A percentile compares a stretch with the other conserved stretches of the same genome.
These are phyloP conservation scores for Lecanicillium sp. DNA, from an alignment of 2,329 filamentous ascomycete species.

Conservation along the genomic window DNA sequence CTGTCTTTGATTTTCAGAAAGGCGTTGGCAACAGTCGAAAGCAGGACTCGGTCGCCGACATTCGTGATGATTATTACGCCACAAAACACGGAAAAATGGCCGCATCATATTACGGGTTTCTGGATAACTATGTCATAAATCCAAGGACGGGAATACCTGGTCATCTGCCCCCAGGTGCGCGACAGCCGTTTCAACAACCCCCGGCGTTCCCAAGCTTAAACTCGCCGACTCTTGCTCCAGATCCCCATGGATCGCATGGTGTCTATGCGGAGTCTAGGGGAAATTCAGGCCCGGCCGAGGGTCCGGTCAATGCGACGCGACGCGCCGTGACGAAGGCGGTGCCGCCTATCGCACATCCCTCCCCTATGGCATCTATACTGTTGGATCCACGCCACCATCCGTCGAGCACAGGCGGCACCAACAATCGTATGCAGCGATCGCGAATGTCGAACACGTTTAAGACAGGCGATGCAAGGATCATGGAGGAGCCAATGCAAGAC, in stretches of 20 bases:
- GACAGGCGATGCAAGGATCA: constrained; percentile 40
- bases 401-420: constrained; percentile 34
- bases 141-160: constrained; percentile 59
- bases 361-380: constrained; percentile 64
- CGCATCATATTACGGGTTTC: constrained; percentile 90
- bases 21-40: constrained; percentile 43
- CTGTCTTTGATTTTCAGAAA: constrained; percentile 94
- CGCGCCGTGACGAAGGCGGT: constrained; percentile 2
- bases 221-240: constrained; percentile 49
- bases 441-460: constrained; percentile 36
- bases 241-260: constrained; percentile 41
- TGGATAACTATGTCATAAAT: constrained; percentile 82
- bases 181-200: constrained; percentile 60
- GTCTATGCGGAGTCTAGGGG: constrained; percentile 26
- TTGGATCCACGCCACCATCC: constrained; percentile 72
- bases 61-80: constrained; percentile 86
- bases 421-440: constrained; percentile 36
- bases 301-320: neutral
- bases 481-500: constrained; percentile 48
- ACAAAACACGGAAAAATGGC: constrained; percentile 98
- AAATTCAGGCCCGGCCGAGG: neutral
- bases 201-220: constrained; percentile 66
- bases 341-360: constrained; percentile 39
- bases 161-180: constrained; percentile 46
- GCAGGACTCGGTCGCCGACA: constrained; percentile 42